Base-by-base conservation (phyloP, 495 filamentous ascomycete genomes). In the Mytilinidion resinicola region DNA sequence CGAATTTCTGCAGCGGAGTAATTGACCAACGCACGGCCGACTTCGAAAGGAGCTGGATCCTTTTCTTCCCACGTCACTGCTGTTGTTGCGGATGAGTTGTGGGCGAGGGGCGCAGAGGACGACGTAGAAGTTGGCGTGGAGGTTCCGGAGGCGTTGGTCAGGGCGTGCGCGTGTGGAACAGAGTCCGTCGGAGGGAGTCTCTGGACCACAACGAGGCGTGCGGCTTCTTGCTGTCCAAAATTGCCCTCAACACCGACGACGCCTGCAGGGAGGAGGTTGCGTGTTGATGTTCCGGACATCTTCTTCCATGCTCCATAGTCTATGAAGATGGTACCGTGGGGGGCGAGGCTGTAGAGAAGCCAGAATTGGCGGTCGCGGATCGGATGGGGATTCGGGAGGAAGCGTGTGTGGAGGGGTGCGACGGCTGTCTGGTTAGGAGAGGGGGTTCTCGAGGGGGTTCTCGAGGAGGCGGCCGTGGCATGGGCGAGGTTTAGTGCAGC, bases 291-390 rank as follows among this genome's bases (percentile, higher is more conserved):
- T 55, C 82, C 80, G 15, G 72, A 67, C 0, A 98, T 79, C 3
- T 95, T 93, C 30, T 78, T 74, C 68, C 90, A 84, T 1, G 93
- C 92, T 39, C 93, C 93, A 10, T 82, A 76, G 72, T 98, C 93
- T 68, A 98, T 96, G 69, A 87, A 96, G 7, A 98, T 63, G 12
- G 86, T 96, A 1, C 93, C 93, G 62, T 93, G 90, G 3, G 95
- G 88, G 4, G 86, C 85, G n/a, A 97, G 82, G 25, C 93, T 93
- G 67, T 98, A 88, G 0, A 97, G 83, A 49, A 98, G 83, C 93
- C 95, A 97, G 78, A 98, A 96, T 63, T 90, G 89, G 47, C 91
- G 86, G 64, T 96, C 93, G 41, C 90, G 85, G 25, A 98, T 90
- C 0, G 92, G 90, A 21, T 88, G 82, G 0, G 82, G 78, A n/a